Percentiles rank a stretch among this genome's conserved stretches.
Conservation (phyloP, 352 stramenopile genomes). For the Phytopythium chamaehyphon region DNA sequence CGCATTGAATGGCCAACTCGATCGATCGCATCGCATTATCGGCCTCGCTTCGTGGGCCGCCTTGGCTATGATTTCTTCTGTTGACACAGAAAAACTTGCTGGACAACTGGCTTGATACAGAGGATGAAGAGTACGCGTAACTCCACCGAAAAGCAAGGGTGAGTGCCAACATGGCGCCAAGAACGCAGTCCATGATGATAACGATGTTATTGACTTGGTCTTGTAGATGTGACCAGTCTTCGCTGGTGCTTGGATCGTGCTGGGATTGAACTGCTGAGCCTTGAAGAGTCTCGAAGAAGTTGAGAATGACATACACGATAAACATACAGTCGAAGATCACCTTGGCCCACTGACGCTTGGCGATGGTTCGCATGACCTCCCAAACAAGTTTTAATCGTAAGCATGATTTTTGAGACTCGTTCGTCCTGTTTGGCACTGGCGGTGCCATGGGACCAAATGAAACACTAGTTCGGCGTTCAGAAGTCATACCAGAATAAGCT, state of each 20-base stretch:
- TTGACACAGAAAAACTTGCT: not conserved
- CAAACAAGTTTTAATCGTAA: conserved; percentile 15
- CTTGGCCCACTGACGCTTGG: conserved; percentile 13
- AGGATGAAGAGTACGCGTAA: conserved; percentile 17
- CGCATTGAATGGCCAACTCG: conserved; percentile 4
- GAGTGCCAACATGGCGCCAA: conserved; percentile 11
- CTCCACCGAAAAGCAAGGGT: conserved; percentile 19
- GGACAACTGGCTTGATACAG: not conserved
- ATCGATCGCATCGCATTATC: not conserved
- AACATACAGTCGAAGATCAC: conserved; percentile 14
- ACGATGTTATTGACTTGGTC: conserved; percentile 11
- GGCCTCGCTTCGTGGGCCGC: not conserved
- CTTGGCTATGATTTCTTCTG: not conserved
- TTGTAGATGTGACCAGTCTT: conserved; percentile 6
- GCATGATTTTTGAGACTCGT: not conserved
- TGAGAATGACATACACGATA: conserved; percentile 15
- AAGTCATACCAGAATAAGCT: too few relatives aligned
- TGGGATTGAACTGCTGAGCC: conserved; percentile 8
- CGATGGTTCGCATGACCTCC: conserved; percentile 9
- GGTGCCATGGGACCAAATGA: too few relatives aligned
- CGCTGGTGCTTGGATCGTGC: not conserved
- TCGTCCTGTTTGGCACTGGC: too few relatives aligned
- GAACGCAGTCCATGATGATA: conserved; percentile 14
- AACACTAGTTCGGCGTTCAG: too few relatives aligned
- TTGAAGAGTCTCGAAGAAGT: conserved; percentile 17